A percentile compares a stretch with the other conserved stretches of the same genome.
phyloP scores from a whole-genome alignment of 345 rosid genomes.

The Clarkia xantiana region DNA sequence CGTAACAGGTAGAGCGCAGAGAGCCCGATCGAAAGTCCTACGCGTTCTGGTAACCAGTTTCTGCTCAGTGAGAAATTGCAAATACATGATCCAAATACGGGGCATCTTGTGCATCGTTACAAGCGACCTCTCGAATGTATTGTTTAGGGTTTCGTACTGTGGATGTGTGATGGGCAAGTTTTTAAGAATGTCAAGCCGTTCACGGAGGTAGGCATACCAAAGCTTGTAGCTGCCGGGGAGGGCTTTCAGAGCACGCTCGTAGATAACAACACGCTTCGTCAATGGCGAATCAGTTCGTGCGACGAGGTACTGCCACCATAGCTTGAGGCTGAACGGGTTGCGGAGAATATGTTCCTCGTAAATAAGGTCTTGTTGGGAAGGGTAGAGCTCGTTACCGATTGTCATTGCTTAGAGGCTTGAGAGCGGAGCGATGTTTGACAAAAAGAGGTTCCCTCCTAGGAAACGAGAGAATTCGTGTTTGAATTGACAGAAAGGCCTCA shows the following conservation, averaged over 20 bases:
- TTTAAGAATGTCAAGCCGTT: constrained; percentile 65
- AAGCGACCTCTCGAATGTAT: constrained; percentile 75
- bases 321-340: constrained; percentile 69
- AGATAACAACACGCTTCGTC: constrained; percentile 54
- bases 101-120: constrained; percentile 99
- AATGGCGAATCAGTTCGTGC: constrained; percentile 60
- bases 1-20: constrained; percentile 78
- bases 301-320: constrained; percentile 88
- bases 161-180: constrained; percentile 59
- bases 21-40: constrained; percentile 63
- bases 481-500: too few species aligned
- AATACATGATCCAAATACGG: constrained; percentile 73
- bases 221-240: constrained; percentile 88
- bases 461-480: too few species aligned
- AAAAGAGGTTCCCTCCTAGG: too few species aligned
- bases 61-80: constrained; percentile 48
- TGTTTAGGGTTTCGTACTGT: constrained; percentile 58
- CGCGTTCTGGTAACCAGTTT: constrained; percentile 46
- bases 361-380: constrained; percentile 65
- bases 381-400: constrained; percentile 62
- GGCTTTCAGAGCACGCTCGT: constrained; percentile 76
- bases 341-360: constrained; percentile 83
- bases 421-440: too few species aligned
- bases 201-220: constrained; percentile 74
- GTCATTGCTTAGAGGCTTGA: too few species aligned